A percentile compares a stretch with the other conserved stretches of the same genome.
These are phyloP conservation scores for Rubia occidens DNA, from an alignment of 305 asterid species.

Conservation along the genomic window DNA sequence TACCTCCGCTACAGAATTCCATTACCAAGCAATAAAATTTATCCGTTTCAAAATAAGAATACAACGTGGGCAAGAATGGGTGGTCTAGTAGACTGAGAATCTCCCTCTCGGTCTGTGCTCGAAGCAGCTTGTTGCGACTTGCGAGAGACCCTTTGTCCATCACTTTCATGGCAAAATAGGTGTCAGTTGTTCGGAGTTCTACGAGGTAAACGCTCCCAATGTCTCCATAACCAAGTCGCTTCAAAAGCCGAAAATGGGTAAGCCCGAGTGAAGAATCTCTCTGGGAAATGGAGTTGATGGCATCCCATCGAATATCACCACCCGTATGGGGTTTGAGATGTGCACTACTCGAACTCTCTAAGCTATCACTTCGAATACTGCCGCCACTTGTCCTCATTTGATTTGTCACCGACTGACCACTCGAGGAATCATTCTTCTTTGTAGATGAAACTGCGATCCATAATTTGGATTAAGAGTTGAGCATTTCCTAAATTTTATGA, in stretches of 20 bases:
- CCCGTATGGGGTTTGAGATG: constrained; percentile 81
- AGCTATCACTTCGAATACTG: constrained; percentile 48
- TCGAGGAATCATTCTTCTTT: constrained; percentile 23
- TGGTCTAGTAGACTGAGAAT: constrained; percentile 84
- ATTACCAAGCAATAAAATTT: constrained; percentile 82
- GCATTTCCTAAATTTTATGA: background rate
- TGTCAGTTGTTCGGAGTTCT: constrained; percentile 56
- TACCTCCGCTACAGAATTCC: constrained; percentile 96
- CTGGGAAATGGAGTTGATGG: constrained; percentile 44
- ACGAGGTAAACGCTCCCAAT: constrained; percentile 92
- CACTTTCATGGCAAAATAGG: constrained; percentile 89
- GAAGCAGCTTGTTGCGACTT: constrained; percentile 66
- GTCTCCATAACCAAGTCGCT: constrained; percentile 86
- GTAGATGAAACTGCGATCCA: constrained; percentile 19
- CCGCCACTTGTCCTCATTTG: constrained; percentile 34
- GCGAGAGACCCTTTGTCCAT: constrained; percentile 93
- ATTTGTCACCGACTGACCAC: constrained; percentile 17
- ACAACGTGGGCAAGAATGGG: constrained; percentile 80
- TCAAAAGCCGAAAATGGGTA: constrained; percentile 58
- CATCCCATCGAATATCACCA: constrained; percentile 91
- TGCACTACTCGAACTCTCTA: constrained; percentile 45
- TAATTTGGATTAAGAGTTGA: background rate
- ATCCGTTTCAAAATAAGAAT: constrained; percentile 80
- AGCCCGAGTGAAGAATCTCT: constrained; percentile 63
- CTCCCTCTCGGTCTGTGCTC: constrained; percentile 88